phyloP scores from a whole-genome alignment of 441 rosid species.

The Rhodomyrtus psidioides region DNA sequence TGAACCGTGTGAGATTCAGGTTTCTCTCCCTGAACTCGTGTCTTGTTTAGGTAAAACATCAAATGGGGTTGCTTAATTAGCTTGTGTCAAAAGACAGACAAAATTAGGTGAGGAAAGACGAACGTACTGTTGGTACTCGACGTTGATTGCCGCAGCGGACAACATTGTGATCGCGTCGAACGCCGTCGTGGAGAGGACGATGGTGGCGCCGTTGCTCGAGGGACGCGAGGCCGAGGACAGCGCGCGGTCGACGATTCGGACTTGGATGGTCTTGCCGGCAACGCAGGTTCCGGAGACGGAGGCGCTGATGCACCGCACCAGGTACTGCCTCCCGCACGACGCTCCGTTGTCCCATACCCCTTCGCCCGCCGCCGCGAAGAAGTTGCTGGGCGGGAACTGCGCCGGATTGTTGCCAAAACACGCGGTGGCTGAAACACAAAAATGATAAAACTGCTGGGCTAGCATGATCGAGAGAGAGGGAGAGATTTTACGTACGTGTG shows the following conservation, averaged over 20 bases:
- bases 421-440: constrained; percentile 29
- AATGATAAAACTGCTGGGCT: neutral
- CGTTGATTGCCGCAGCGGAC: constrained; percentile 21
- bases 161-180: constrained; percentile 25
- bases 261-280: constrained; percentile 17
- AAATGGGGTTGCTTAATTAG: neutral
- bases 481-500: neutral
- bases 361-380: constrained; percentile 50
- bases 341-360: constrained; percentile 70
- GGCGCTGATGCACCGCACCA: constrained; percentile 46
- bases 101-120: neutral
- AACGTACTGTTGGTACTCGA: constrained; percentile 38
- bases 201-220: constrained; percentile 15
- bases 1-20: too few species aligned
- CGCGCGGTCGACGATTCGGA: constrained; percentile 36
- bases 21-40: too few species aligned
- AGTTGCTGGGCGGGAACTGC: constrained; percentile 34
- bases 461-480: neutral
- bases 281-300: constrained; percentile 17
- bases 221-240: constrained; percentile 25
- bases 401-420: constrained; percentile 33
- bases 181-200: constrained; percentile 37
- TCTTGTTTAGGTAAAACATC: neutral
- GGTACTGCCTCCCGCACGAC: constrained; percentile 43
- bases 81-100: neutral